Conservation (phyloP, 345 rosid genomes). For the Eucalyptus tenuipes region DNA sequence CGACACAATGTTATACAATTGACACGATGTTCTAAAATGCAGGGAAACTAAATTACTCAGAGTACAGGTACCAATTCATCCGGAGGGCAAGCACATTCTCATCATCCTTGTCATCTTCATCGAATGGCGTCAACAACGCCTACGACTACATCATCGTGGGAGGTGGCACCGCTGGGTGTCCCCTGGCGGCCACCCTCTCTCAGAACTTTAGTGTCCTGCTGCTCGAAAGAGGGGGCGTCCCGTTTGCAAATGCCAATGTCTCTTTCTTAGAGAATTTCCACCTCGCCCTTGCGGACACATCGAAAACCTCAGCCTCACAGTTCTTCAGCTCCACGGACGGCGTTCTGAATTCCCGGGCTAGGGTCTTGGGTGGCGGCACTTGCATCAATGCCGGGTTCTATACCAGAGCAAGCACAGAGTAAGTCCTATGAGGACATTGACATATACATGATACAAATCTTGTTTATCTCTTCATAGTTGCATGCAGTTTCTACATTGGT, state of each 20-base stretch:
- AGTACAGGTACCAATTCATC: slow-evolving; percentile 58
- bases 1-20: not conserved
- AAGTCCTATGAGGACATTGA: not conserved
- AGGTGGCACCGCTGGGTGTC: slow-evolving; percentile 98
- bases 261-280: slow-evolving; percentile 77
- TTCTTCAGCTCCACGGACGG: slow-evolving; percentile 83
- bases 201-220: slow-evolving; percentile 67
- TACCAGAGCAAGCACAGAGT: slow-evolving; percentile 65
- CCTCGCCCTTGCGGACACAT: slow-evolving; percentile 64
- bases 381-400: slow-evolving; percentile 96
- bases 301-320: slow-evolving; percentile 79
- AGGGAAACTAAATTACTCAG: slow-evolving; percentile 6
- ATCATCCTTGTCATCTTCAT: slow-evolving; percentile 39
- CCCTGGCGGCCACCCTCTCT: slow-evolving; percentile 85
- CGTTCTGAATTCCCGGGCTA: slow-evolving; percentile 75
- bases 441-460: not conserved
- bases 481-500: not conserved
- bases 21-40: not conserved
- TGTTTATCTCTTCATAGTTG: not conserved
- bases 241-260: slow-evolving; percentile 80
- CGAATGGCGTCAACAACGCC: slow-evolving; percentile 17
- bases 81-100: slow-evolving; percentile 71
- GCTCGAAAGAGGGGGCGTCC: slow-evolving; percentile 94
- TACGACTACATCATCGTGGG: slow-evolving; percentile 89
- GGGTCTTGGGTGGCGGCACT: slow-evolving; percentile 91